Base-by-base conservation (phyloP, 441 rosid genomes). In the Corymbia calophylla region DNA sequence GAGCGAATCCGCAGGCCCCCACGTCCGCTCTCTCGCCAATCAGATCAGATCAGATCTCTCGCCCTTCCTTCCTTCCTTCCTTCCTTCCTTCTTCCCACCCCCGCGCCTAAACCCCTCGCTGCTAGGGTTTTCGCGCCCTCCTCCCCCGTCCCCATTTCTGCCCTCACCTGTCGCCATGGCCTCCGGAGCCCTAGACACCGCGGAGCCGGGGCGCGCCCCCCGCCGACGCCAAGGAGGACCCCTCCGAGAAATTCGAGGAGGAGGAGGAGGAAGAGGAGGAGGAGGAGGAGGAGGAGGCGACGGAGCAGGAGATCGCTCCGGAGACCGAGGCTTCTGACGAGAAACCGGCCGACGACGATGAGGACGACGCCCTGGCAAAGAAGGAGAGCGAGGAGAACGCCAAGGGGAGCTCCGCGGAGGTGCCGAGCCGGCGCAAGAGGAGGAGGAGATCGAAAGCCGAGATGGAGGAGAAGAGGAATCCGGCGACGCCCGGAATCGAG, bases 401-500 rank as follows among this genome's bases (percentile, higher is more conserved):
- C 53, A 94, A 91, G 87, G 32, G 93, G 88, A 87, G 92, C 87
- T 90, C 89, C 49, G 92, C 91, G 93, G 73, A 91, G 80, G 92
- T 89, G 39, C 53, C 87, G 89, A 60, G 49, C 6, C 89, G 66
- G 87, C 53, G 89, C n/a, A 89, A 91, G 91, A 90, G 90, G 53
- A 39, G 91, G 3, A 88, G 53, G 93, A 90, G 48, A 82, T 90
- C 29, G 85, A 54, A 25, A 93, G 91, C 87, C 66, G 89, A 86
- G 90, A 88, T 86, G 70, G 70, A 27, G 56, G 91, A 51, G 88
- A 91, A 70, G 87, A 89, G 73, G 49, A 95, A 90, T 85, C 90
- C 94, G 5, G 95, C 93, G 81, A 96, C 98, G 56, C 96, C 98
- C 13, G 64, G 91, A 84, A 96, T 94, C 87, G 97, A 96, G 31